Evolutionary conservation across 1,139 yeast genomes (phyloP).

Genomic region (Pichia sp.): DNA sequence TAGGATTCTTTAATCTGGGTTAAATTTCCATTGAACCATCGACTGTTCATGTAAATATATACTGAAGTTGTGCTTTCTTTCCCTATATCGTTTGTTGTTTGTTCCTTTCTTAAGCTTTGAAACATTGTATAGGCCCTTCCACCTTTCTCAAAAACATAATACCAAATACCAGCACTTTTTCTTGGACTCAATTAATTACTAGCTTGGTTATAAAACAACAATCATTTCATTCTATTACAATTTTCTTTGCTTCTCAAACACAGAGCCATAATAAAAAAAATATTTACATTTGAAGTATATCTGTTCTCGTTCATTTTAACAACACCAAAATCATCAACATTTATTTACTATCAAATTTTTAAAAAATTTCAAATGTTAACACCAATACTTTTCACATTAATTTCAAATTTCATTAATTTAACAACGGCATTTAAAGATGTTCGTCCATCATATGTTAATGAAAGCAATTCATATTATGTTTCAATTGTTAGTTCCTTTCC

Average conservation of each 20-base stretch:
- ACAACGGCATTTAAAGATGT: constrained; percentile 7
- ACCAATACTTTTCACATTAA: neutral
- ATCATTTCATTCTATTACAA: neutral
- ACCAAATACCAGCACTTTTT: no score
- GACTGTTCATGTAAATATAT: no score
- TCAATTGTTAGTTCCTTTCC: constrained; percentile 14
- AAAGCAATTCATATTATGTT: constrained; percentile 15
- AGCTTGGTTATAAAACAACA: no score
- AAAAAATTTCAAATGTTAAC: neutral
- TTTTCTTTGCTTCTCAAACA: neutral
- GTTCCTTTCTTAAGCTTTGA: neutral
- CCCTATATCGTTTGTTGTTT: no score
- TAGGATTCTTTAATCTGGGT: neutral
- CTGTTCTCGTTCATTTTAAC: no score
- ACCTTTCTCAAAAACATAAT: no score
- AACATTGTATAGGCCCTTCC: neutral
- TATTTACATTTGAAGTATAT: no score
- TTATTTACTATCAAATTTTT: no score
- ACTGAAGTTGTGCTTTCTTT: no score
- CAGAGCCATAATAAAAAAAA: neutral
- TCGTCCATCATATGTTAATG: constrained; percentile 9
- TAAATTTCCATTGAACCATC: no score
- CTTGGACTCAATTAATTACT: no score
- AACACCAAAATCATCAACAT: no score
- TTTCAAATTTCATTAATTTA: neutral